Conservation (phyloP, 2,329 filamentous ascomycete genomes). For the Cladosporium sp. region DNA sequence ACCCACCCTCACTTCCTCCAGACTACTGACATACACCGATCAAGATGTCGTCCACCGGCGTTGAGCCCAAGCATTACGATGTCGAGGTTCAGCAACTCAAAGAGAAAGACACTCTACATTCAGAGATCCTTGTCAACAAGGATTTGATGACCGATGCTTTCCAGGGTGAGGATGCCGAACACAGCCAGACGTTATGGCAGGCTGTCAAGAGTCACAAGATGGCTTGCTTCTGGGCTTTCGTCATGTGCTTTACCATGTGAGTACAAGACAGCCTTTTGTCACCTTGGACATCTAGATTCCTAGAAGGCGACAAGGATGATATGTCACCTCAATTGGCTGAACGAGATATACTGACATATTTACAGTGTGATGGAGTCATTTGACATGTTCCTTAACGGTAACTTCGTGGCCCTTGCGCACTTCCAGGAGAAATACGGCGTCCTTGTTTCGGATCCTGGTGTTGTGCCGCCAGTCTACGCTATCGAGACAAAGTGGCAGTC, state of each 20-base stretch:
- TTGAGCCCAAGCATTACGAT: slow-evolving; percentile 28
- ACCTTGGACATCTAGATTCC: too few relatives aligned
- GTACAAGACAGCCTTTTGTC: slow-evolving; percentile 26
- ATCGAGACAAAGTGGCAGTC: slow-evolving; percentile 53
- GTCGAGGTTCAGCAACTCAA: slow-evolving; percentile 39
- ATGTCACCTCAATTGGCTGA: too few relatives aligned
- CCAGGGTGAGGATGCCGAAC: slow-evolving; percentile 51
- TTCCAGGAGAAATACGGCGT: slow-evolving; percentile 49
- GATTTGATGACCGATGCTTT: slow-evolving; percentile 46
- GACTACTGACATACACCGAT: neutral
- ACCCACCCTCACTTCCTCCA: neutral
- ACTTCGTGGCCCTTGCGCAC: slow-evolving; percentile 48
- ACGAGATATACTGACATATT: neutral
- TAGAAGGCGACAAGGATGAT: too few relatives aligned
- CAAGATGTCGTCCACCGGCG: slow-evolving; percentile 8
- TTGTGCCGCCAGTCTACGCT: slow-evolving; percentile 22
- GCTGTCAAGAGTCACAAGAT: slow-evolving; percentile 47
- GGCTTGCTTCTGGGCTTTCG: slow-evolving; percentile 49
- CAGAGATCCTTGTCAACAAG: slow-evolving; percentile 34
- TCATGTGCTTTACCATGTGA: slow-evolving; percentile 46
- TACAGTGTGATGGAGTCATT: slow-evolving; percentile 57
- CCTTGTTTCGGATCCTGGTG: slow-evolving; percentile 6
- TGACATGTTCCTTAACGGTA: slow-evolving; percentile 55
- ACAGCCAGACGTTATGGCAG: slow-evolving; percentile 42
- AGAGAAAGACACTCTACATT: slow-evolving; percentile 36